Evolutionary conservation across 148 eudicot species (phyloP), one percentile per base, ranked within the genome.

Genomic region (Vaccinium myrtillus): DNA sequence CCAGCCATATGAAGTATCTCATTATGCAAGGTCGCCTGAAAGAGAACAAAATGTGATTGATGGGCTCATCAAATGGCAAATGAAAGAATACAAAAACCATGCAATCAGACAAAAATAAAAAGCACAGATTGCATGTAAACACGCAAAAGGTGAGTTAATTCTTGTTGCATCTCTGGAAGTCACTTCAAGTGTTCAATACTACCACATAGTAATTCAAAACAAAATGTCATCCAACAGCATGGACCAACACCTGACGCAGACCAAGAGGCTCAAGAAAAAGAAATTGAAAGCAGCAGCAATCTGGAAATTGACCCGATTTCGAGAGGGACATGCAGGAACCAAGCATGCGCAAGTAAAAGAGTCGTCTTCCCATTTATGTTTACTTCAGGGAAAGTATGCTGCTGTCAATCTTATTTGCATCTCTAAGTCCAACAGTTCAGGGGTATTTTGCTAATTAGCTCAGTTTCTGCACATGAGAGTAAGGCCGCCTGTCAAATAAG

Each of bases 1-100:
- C 99, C 99, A 39, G 99, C 99, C 99, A 97, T 95, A 89, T 92
- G 89, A 73, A 97, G 92, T 79, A 94, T 85, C 79, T 92, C 93
- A 87, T 89, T 90, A 86, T 97, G 90, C 88, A 94, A 92, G 76
- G 99, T 97, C 27, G 98, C 99, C 98, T 96, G 87, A 59, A 78
- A 82, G 36, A 83, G 48, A 86, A 82, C 23, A 65, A 83, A 84
- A 53, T 71, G 71, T 8, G 30, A 63, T 27, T 67, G 15, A 81
- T 7, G 32, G n/a, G 69, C 6, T 48, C 59, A 48, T 39, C 51
- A 30, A 27, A 82, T 19, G n/a, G 61, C 19, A 55, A 74, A 39
- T 19, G 75, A 55, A 55, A 74, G 18, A 67, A 67, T 30, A 30
- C 5, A 39, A 55, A 10, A 14, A 39, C 79, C 46, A 69, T 7